Percentiles rank a stretch among this genome's conserved stretches.
These are phyloP conservation scores for Penicillium sp. DNA, from an alignment of 2,329 filamentous ascomycete species.

Conservation along the genomic window DNA sequence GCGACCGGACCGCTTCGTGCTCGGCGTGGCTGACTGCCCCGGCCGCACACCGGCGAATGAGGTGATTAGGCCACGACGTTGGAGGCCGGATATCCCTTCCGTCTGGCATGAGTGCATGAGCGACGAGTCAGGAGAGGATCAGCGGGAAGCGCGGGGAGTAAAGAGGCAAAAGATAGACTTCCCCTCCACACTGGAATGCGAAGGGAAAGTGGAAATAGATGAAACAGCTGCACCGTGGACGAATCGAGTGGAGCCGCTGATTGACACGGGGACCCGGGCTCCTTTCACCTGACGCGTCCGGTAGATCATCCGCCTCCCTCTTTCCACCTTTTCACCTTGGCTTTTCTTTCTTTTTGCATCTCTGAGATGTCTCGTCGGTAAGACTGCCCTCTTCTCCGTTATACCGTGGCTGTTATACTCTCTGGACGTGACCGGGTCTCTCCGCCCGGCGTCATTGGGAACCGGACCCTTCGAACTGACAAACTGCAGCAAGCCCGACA, in stretches of 20 bases:
- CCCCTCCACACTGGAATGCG: neutral
- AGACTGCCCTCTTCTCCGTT: neutral
- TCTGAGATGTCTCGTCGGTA: neutral
- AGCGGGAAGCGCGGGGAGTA: slow-evolving; percentile 10
- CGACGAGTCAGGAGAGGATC: slow-evolving; percentile 2
- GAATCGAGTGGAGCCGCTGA: neutral
- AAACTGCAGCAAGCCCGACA: slow-evolving; percentile 4
- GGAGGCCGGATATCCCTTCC: neutral
- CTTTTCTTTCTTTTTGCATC: neutral
- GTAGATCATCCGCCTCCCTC: slow-evolving; percentile 5
- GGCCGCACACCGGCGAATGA: neutral
- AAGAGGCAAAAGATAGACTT: neutral
- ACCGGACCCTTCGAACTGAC: neutral
- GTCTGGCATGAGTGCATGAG: neutral
- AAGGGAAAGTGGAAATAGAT: neutral
- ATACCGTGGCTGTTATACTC: neutral
- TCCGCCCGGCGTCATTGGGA: neutral
- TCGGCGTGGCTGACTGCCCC: neutral
- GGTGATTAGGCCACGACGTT: neutral
- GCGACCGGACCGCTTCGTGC: neutral
- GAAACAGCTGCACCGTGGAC: neutral
- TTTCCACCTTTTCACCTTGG: neutral
- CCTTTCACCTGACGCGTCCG: slow-evolving; percentile 10
- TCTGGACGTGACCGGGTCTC: neutral
- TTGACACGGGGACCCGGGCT: neutral